Percentiles rank a stretch among this genome's conserved stretches.
Conservation (phyloP, 768 basidiomycete species). For the Ramaria sp. region DNA sequence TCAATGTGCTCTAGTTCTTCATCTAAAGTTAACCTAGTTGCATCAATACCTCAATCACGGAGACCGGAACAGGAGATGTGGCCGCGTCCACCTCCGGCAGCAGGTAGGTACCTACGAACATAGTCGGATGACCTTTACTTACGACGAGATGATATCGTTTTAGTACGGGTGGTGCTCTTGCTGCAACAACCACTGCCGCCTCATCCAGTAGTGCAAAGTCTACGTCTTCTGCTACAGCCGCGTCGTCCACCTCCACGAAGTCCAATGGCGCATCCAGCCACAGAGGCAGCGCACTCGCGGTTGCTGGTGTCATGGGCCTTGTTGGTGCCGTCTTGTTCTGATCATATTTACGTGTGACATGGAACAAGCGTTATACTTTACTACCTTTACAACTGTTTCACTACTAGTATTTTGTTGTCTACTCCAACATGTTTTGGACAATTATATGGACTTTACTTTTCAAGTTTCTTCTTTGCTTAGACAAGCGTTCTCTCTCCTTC, state of each 20-base stretch:
- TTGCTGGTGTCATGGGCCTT: conserved; percentile 40
- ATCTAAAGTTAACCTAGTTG: neutral
- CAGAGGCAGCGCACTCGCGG: conserved; percentile 26
- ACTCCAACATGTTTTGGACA: neutral
- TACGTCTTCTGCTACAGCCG: neutral
- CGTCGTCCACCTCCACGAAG: conserved; percentile 2
- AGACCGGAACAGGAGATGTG: neutral
- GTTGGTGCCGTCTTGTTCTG: conserved; percentile 39
- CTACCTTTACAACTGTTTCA: neutral
- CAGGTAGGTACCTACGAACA: neutral
- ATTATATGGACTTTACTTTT: neutral
- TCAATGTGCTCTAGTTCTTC: conserved; percentile 1
- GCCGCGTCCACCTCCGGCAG: neutral
- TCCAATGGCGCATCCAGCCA: conserved; percentile 24
- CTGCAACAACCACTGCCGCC: neutral
- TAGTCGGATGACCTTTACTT: neutral
- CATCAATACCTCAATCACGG: neutral
- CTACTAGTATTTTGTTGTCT: neutral
- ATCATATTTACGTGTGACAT: conserved; percentile 8
- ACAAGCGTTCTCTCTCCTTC: no score
- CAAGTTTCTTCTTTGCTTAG: neutral
- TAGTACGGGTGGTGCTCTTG: neutral
- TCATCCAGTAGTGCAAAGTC: neutral
- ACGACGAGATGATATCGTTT: neutral
- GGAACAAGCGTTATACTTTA: neutral